A percentile compares a stretch with the other conserved stretches of the same genome.
Conservation (phyloP, 2,329 filamentous ascomycete species). For the Aspergillus spinulosporus region DNA sequence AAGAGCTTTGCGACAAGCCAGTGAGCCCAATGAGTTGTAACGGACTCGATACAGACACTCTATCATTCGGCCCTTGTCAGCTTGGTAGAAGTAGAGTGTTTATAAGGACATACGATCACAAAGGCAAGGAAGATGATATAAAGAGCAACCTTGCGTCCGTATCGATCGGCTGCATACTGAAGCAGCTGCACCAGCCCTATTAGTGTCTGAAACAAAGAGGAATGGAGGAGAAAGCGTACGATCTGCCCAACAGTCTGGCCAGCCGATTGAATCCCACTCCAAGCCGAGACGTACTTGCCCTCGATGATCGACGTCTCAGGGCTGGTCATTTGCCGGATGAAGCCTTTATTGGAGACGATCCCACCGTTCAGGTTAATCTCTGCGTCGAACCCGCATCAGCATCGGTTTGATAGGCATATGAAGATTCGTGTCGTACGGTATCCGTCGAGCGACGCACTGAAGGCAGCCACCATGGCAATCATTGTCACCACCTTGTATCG, state of each 20-base stretch:
- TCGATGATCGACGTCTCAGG: constrained; percentile 35
- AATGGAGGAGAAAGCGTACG: constrained; percentile 26
- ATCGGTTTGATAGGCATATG: neutral
- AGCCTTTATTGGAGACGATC: constrained; percentile 45
- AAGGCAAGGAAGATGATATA: constrained; percentile 39
- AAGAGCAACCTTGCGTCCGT: constrained; percentile 40
- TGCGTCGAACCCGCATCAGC: constrained; percentile 17
- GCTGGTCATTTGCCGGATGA: constrained; percentile 40
- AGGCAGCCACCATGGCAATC: constrained; percentile 46
- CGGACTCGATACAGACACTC: constrained; percentile 39
- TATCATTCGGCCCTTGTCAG: neutral
- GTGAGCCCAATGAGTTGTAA: constrained; percentile 41
- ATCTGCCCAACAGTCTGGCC: constrained; percentile 44
- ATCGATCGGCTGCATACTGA: constrained; percentile 38
- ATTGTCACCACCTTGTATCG: constrained; percentile 38
- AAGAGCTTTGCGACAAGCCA: constrained; percentile 42
- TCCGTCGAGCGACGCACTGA: constrained; percentile 46
- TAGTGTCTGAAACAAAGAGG: neutral
- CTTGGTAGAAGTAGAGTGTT: neutral
- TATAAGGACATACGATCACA: constrained; percentile 21
- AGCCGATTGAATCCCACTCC: constrained; percentile 43
- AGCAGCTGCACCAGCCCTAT: constrained; percentile 24
- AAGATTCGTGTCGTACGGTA: constrained; percentile 37
- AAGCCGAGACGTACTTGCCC: constrained; percentile 41
- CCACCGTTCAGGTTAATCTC: constrained; percentile 41